Base-by-base conservation (phyloP, 345 rosid species). In the Populus deltoides region DNA sequence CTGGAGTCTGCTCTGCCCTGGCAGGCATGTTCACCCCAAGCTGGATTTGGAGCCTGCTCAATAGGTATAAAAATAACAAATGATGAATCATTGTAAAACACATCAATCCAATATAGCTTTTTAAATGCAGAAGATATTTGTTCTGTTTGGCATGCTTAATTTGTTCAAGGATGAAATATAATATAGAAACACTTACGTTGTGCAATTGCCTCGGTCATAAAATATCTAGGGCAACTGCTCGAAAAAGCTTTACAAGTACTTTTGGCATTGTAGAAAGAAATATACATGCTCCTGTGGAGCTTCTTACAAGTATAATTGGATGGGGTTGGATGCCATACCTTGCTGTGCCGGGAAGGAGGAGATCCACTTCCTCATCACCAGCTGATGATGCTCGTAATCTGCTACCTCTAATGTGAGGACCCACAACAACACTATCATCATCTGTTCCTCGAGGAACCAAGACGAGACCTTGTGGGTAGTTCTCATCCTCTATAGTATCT, bases 1-100 rank as follows among this genome's bases (percentile, higher is more conserved):
- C 97, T 0, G 94, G 91, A 73, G 85, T 90, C 68, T 84, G 88
- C 83, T 93, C 97, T 49, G 99, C 98, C 86, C 98, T 87, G 5
- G 98, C 90, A 10, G 99, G 98, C 99, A 96, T 90, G 87, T 96
- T 96, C 66, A 96, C 99, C 45, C 97, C 98, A 7, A 93, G 97
- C 84, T 90, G 98, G 86, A 96, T 93, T 79, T 96, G 99, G 39
- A 96, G 82, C 85, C 99, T 93, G 87, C 81, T 76, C 29, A 39
- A 18, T 4, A 68, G 66, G 76, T 79, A 31, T 49, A 43, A 61
- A n/a, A 35, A 35, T 29, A 67, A 67, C 43, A 12, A 8, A 33
- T 38, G 8, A 17, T 4, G 41, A 33, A 17, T 12, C 70, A 67
- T 31, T 35, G 66, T 61, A 8, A 61, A 61, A 22, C 22, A 61